phyloP scores from a whole-genome alignment of 805 yeast species.

The Kuraishia capsulata region DNA sequence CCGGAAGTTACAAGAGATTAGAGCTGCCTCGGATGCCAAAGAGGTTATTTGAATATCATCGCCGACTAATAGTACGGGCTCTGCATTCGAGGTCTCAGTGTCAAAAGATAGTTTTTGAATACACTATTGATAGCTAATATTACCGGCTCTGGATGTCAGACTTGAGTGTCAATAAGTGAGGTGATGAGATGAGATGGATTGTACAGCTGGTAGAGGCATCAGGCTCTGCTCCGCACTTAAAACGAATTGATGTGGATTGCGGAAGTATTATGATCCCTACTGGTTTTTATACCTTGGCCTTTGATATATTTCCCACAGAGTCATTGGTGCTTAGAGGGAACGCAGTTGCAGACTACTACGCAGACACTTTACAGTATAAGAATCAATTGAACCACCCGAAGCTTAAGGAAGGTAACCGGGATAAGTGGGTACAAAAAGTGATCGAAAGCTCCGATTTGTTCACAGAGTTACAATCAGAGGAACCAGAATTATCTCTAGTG shows the following conservation, averaged over 20 bases:
- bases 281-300: slow-evolving; percentile 13
- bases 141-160: no score
- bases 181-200: no score
- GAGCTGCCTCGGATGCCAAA: no score
- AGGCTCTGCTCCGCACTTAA: neutral
- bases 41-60: no score
- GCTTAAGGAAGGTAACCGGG: no score
- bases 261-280: slow-evolving; percentile 1
- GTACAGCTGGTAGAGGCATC: no score
- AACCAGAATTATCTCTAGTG: slow-evolving; percentile 4
- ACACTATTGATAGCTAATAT: no score
- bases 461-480: slow-evolving; percentile 4
- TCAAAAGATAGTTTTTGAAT: no score
- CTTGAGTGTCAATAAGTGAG: no score
- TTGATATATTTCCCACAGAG: slow-evolving; percentile 19
- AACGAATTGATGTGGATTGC: neutral
- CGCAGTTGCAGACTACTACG: slow-evolving; percentile 6
- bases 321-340: slow-evolving; percentile 8
- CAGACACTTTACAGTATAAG: slow-evolving; percentile 3
- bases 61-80: no score
- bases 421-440: slow-evolving; percentile 15
- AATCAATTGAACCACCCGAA: slow-evolving; percentile 9
- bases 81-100: no score
- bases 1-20: slow-evolving; percentile 13
- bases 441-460: slow-evolving; percentile 12